Base-by-base conservation (phyloP, 345 rosid genomes). In the Lumnitzera racemosa region DNA sequence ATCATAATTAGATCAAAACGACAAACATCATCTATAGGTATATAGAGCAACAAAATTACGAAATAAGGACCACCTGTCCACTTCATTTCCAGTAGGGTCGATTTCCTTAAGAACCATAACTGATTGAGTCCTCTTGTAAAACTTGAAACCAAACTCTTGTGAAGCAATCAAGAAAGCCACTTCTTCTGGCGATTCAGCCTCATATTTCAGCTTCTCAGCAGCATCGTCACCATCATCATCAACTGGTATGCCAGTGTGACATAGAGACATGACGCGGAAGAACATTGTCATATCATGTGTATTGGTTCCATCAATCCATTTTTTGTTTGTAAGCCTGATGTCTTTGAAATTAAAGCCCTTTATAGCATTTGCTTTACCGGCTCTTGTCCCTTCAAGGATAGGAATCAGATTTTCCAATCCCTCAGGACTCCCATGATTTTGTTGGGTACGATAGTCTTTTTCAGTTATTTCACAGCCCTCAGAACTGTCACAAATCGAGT, bases 101-200 rank as follows among this genome's bases (percentile, higher is more conserved):
- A 71, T 55, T 60, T 87, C 90, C 56, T 71, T 68, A 10, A 85
- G 63, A 63, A 77, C 65, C 75, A 85, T 76, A 13, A 72, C 68
- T 47, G 95, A 78, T 43, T 84, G 96, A 23, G 90, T 87, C 67
- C 96, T 76, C 70, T 69, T 68, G 55, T 53, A 79, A 64, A 87
- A 87, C 53, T 83, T 81, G 67, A 84, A 77, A 20, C 91, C 95
- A 53, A 90, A 83, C 74, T 90, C 96, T 67, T 74, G 74, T 15
- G 96, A 71, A 15, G 96, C 85, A 57, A 85, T 73, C 51, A 90
- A 73, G 71, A 90, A 90, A 54, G 90, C 69, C 17, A 75, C 88
- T 73, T 90, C 96, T 62, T 90, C 95, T 3, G 95, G 96, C 16
- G 96, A 90, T 66, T 90, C 96, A 46, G 96, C 96, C 74, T 90